These are phyloP conservation scores for Podila clonocystis DNA, from an alignment of 192 early-diverging fungal genomes.

Conservation along the genomic window DNA sequence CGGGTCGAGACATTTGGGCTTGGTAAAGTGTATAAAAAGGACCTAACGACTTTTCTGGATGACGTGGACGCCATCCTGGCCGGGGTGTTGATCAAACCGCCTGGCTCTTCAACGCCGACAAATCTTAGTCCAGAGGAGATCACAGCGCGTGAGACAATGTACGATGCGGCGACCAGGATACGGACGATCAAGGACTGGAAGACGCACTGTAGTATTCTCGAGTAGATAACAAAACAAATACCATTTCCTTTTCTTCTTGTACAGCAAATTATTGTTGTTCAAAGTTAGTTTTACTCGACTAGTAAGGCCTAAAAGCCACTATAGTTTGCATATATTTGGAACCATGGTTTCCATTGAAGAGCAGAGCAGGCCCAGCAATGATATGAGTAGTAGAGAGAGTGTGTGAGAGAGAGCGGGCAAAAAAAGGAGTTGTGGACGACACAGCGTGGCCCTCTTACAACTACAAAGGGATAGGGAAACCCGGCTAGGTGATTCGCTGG, in stretches of 20 bases:
- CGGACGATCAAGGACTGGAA: background rate
- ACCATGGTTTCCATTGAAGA: conserved; percentile 18
- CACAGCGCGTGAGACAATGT: background rate
- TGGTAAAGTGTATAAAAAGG: conserved; percentile 48
- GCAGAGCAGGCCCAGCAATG: conserved; percentile 28
- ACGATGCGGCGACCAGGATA: background rate
- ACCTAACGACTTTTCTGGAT: conserved; percentile 26
- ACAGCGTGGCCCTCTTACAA: no score
- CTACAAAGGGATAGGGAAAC: no score
- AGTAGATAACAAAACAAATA: background rate
- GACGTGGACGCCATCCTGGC: conserved; percentile 27
- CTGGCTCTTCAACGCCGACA: background rate
- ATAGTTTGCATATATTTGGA: no score
- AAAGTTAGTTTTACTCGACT: no score
- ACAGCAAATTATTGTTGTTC: background rate
- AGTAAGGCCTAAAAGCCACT: no score
- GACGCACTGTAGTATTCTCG: background rate
- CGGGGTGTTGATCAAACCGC: conserved; percentile 14
- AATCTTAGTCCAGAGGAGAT: background rate
- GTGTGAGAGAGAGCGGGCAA: no score
- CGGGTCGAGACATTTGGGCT: conserved; percentile 41
- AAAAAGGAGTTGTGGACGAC: no score
- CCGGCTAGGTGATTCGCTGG: no score
- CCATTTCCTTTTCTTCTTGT: background rate
- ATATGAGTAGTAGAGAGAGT: no score